Evolutionary conservation across 163 green algal species (phyloP), one percentile per base, ranked within the genome.

Genomic region (Trebouxia gelatinosa): DNA sequence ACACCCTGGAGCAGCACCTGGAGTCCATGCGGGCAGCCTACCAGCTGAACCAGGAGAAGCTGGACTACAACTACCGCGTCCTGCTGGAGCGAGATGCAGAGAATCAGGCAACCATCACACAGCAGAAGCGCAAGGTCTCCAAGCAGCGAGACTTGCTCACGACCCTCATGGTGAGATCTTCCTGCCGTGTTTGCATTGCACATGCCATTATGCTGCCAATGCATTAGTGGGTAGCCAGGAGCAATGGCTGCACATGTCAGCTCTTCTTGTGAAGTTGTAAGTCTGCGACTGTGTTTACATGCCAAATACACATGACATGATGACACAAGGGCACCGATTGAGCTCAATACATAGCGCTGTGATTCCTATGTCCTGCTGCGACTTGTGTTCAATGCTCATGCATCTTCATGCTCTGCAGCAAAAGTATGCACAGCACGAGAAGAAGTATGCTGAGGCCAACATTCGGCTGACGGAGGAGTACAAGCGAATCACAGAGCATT

Each of bases 41-140:
- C 82, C 92, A 96, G 81, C 86, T 94, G 48, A 95, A 95, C 84
- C 88, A 88, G 13, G 92, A 97, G 82, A 96, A 97, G 91, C 87
- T 97, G 39, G 91, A 95, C 74, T 95, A 96, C 84, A 96, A 97
- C 87, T 94, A 93, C 79, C 80, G 90, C 2, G 91, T 97, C 78
- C 89, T 97, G 68, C 74, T 87, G 29, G 90, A 94, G 85, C 76
- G 87, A 21, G 64, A 80, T n/a, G 32, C 26, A 31, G 71, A 79
- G 43, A 79, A 78, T 31, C 71, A 85, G 51, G 74, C 75, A 39
- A 95, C 91, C 23, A 92, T 96, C 75, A 91, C 91, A 80, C 89
- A 94, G 84, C 91, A 97, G 85, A 96, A 96, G 84, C 83, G 90
- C 38, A 95, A 95, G 80, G 89, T 97, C 62, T 88, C 84, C 29